Conservation (phyloP, 2,329 filamentous ascomycete genomes). For the Nothophaeocryptopus gaeumannii region DNA sequence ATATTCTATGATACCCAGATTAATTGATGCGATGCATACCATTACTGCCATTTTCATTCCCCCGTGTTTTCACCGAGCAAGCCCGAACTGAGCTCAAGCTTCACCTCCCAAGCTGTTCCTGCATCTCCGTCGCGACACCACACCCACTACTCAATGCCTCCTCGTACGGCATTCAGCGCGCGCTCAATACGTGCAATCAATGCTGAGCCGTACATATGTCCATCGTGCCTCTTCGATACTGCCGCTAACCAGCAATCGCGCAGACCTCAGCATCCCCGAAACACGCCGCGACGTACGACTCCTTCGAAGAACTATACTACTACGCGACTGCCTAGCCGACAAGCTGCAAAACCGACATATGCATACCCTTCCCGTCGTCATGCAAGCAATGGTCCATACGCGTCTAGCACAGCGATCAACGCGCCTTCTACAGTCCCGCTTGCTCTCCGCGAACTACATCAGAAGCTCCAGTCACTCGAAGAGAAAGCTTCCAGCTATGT, state of each 20-base stretch:
- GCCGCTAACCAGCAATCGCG: too few relatives aligned
- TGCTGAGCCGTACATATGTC: slow-evolving; percentile 22
- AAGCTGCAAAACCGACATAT: not conserved
- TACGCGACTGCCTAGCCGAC: not conserved
- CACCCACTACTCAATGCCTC: slow-evolving; percentile 14
- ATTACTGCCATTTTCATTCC: not conserved
- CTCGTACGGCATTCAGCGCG: slow-evolving; percentile 13
- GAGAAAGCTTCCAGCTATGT: slow-evolving; percentile 60
- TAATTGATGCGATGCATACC: not conserved
- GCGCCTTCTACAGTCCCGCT: slow-evolving; percentile 52
- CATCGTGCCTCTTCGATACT: slow-evolving; percentile 20
- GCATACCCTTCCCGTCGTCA: too few relatives aligned
- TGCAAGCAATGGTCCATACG: slow-evolving; percentile 37
- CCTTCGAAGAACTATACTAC: too few relatives aligned
- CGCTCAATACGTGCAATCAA: slow-evolving; percentile 6
- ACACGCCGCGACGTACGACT: too few relatives aligned
- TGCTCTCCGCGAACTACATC: slow-evolving; percentile 57
- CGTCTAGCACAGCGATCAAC: slow-evolving; percentile 55
- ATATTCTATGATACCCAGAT: slow-evolving; percentile 3
- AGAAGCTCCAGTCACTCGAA: slow-evolving; percentile 59
- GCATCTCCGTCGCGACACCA: not conserved
- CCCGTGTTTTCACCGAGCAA: too few relatives aligned
- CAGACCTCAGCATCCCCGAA: too few relatives aligned
- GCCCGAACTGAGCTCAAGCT: not conserved
- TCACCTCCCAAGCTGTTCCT: not conserved